phyloP scores from a whole-genome alignment of 352 stramenopile genomes.

The Phytophthora crassamura region DNA sequence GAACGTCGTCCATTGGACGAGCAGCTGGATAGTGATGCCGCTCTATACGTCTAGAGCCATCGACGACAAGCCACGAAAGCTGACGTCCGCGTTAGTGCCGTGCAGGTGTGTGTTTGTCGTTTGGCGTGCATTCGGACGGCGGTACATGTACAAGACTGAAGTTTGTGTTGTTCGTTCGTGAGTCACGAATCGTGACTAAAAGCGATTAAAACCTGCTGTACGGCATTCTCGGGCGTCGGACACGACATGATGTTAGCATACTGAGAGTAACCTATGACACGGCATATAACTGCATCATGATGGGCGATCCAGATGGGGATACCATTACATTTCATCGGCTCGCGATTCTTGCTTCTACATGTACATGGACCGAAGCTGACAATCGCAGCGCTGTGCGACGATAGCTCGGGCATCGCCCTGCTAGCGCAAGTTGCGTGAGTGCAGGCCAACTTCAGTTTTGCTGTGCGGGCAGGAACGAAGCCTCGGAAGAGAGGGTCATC shows the following conservation, averaged over 20 bases:
- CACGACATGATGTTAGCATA: slow-evolving; percentile 6
- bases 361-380: slow-evolving; percentile 13
- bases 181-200: not conserved
- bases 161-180: slow-evolving; percentile 16
- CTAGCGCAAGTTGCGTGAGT: not conserved
- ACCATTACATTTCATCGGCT: slow-evolving; percentile 24
- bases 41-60: slow-evolving; percentile 22
- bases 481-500: slow-evolving; percentile 33
- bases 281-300: slow-evolving; percentile 26
- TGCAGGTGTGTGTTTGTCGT: slow-evolving; percentile 16
- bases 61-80: slow-evolving; percentile 29
- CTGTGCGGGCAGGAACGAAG: slow-evolving; percentile 44
- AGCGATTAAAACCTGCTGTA: slow-evolving; percentile 22
- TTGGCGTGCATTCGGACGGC: slow-evolving; percentile 7
- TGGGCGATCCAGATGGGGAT: slow-evolving; percentile 21
- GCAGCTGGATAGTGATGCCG: slow-evolving; percentile 24
- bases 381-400: slow-evolving; percentile 14
- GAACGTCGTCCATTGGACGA: no score
- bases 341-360: slow-evolving; percentile 34
- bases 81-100: slow-evolving; percentile 33
- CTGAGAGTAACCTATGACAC: slow-evolving; percentile 1
- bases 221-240: not conserved
- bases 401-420: slow-evolving; percentile 24
- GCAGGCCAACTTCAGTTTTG: not conserved
- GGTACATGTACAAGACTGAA: slow-evolving; percentile 10